Percentiles rank a stretch among this genome's conserved stretches.
phyloP scores from a whole-genome alignment of 2,329 filamentous ascomycete genomes.

The Fusarium secorum region DNA sequence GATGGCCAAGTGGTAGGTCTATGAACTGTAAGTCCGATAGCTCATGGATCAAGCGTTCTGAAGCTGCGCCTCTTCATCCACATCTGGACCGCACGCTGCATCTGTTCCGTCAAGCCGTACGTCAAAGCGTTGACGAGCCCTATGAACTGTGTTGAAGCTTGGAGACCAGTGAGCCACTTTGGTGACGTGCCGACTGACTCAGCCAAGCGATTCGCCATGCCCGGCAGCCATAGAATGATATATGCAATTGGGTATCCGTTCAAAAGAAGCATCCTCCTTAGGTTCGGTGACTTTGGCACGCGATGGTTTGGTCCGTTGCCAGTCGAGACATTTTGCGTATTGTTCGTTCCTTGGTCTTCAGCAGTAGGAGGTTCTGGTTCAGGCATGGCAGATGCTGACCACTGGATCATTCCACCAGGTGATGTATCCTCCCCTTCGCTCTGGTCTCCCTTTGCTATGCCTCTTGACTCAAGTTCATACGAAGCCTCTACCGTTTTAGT shows the following conservation, averaged over 20 bases:
- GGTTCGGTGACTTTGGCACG: not conserved
- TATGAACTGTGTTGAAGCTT: not conserved
- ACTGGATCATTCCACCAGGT: not conserved
- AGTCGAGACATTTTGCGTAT: not conserved
- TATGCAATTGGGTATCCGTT: not conserved
- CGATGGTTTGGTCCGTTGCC: not conserved
- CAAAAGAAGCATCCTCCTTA: not conserved
- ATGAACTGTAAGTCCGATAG: rapidly evolving
- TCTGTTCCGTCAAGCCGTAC: not conserved
- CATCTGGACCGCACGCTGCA: not conserved
- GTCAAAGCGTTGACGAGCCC: not conserved
- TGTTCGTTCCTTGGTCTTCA: not conserved
- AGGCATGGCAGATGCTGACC: not conserved
- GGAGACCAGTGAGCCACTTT: not conserved
- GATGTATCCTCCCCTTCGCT: not conserved
- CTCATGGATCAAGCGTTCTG: not conserved
- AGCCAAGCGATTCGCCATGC: not conserved
- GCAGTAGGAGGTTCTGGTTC: not conserved
- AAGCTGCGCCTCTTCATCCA: not conserved
- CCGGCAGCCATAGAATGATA: not conserved
- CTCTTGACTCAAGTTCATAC: not conserved
- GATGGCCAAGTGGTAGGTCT: too few relatives aligned
- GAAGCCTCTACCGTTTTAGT: not conserved
- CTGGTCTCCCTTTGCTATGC: not conserved
- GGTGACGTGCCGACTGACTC: not conserved